phyloP scores from a whole-genome alignment of 139 green algal genomes.

The Desmodesmus armatus region DNA sequence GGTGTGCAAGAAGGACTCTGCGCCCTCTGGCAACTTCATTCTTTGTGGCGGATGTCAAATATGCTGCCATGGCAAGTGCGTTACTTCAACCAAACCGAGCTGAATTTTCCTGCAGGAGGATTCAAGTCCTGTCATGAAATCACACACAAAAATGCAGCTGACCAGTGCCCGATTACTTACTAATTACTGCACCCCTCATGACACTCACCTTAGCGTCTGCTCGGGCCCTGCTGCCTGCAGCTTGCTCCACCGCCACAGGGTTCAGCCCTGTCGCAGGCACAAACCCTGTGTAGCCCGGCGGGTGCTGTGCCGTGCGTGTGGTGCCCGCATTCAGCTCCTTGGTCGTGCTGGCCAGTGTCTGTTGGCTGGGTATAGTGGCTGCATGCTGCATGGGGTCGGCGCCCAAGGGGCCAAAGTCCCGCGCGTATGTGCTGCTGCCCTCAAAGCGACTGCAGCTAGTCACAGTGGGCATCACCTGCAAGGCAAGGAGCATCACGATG shows the following conservation, averaged over 20 bases:
- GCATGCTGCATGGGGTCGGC: slow-evolving; percentile 29
- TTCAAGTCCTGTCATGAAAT: too few species aligned
- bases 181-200: too few species aligned
- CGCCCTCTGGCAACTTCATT: too few species aligned
- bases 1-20: background rate
- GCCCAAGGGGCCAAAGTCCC: slow-evolving; percentile 15
- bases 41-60: too few species aligned
- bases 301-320: slow-evolving; percentile 50
- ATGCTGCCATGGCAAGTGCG: too few species aligned
- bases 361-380: background rate
- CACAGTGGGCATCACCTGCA: slow-evolving; percentile 31
- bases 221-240: slow-evolving; percentile 23
- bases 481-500: background rate
- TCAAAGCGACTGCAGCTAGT: slow-evolving; percentile 30
- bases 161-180: too few species aligned
- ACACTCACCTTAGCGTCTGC: slow-evolving; percentile 30
- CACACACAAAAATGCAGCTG: too few species aligned
- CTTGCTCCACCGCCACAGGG: slow-evolving; percentile 48
- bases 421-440: slow-evolving; percentile 22
- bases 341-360: slow-evolving; percentile 9
- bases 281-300: slow-evolving; percentile 72
- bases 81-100: too few species aligned
- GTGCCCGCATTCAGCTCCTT: slow-evolving; percentile 67
- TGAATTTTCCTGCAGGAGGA: too few species aligned
- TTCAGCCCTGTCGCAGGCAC: slow-evolving; percentile 49